A percentile compares a stretch with the other conserved stretches of the same genome.
phyloP scores from a whole-genome alignment of 768 basidiomycete species.

The Kwoniella newhampshirensis region DNA sequence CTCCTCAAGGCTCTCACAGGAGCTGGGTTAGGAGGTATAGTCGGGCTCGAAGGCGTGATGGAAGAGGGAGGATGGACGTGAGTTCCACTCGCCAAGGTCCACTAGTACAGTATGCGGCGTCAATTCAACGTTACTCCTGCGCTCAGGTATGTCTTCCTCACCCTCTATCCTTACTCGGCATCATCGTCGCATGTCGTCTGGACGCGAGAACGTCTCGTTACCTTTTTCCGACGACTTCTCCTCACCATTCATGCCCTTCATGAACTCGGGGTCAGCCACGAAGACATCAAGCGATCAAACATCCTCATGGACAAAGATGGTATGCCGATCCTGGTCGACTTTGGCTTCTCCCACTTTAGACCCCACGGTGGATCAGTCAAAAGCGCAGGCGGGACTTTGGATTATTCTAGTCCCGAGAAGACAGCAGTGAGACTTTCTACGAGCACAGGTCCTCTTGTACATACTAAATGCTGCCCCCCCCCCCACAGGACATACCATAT shows the following conservation, averaged over 20 bases:
- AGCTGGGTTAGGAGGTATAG: slow-evolving; percentile 40
- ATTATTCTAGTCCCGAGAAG: slow-evolving; percentile 52
- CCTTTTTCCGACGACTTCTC: slow-evolving; percentile 46
- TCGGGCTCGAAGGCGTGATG: slow-evolving; percentile 48
- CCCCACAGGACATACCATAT: slow-evolving; percentile 29
- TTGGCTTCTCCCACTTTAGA: slow-evolving; percentile 49
- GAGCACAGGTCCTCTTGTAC: no score
- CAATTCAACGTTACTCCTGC: no score
- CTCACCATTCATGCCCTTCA: slow-evolving; percentile 40
- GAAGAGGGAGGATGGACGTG: slow-evolving; percentile 49
- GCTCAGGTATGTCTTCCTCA: slow-evolving; percentile 48
- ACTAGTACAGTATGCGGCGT: not conserved
- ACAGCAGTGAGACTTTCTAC: slow-evolving; percentile 25
- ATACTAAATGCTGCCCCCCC: no score
- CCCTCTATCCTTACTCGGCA: slow-evolving; percentile 30
- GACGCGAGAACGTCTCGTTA: slow-evolving; percentile 18
- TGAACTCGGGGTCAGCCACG: slow-evolving; percentile 56
- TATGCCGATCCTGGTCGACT: slow-evolving; percentile 43
- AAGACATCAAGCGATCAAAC: slow-evolving; percentile 57
- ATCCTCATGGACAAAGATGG: slow-evolving; percentile 53
- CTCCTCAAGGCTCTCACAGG: slow-evolving; percentile 45
- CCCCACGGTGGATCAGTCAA: slow-evolving; percentile 27
- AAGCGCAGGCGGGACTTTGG: slow-evolving; percentile 48
- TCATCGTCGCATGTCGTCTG: slow-evolving; percentile 21
- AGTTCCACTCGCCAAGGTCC: slow-evolving; percentile 17